Conservation (phyloP, 768 basidiomycete genomes). For the Phaffia australis region DNA sequence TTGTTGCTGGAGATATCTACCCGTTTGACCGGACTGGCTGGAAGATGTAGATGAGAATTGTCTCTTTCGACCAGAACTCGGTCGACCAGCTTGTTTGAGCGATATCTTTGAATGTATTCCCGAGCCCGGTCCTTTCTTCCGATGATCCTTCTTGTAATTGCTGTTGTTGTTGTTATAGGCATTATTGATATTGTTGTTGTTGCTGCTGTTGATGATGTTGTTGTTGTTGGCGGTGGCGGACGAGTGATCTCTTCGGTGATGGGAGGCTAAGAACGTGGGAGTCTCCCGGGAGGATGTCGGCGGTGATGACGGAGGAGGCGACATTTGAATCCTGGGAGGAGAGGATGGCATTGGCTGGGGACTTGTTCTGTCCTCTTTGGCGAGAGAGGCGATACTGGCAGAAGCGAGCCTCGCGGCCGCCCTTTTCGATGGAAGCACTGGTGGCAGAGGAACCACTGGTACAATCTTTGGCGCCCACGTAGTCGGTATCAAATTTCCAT, state of each 20-base stretch:
- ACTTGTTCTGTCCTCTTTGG: slow-evolving; percentile 14
- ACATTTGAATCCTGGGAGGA: background rate
- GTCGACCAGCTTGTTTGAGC: too few relatives aligned
- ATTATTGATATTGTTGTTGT: slow-evolving; percentile 5
- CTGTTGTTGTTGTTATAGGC: slow-evolving; percentile 1
- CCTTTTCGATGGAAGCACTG: slow-evolving; percentile 42
- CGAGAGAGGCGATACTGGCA: slow-evolving; percentile 79
- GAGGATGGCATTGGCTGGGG: background rate
- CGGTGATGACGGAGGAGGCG: background rate
- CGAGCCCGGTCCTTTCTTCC: too few relatives aligned
- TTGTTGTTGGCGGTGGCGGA: background rate
- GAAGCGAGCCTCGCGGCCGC: slow-evolving; percentile 79
- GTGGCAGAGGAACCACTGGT: slow-evolving; percentile 7
- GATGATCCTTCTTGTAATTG: slow-evolving; percentile 2
- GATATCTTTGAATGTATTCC: too few relatives aligned
- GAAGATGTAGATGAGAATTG: too few relatives aligned
- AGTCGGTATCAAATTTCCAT: slow-evolving; percentile 16
- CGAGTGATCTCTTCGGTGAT: background rate
- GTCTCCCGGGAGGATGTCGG: background rate
- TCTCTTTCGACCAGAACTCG: too few relatives aligned
- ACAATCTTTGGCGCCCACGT: slow-evolving; percentile 7
- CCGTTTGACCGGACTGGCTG: too few relatives aligned
- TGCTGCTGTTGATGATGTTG: slow-evolving; percentile 1
- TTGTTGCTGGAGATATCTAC: too few relatives aligned
- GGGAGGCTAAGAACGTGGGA: background rate